Percentiles rank a stretch among this genome's conserved stretches.
These are phyloP conservation scores for Kwoniella dejecticola DNA, from an alignment of 768 basidiomycete species.

Conservation along the genomic window DNA sequence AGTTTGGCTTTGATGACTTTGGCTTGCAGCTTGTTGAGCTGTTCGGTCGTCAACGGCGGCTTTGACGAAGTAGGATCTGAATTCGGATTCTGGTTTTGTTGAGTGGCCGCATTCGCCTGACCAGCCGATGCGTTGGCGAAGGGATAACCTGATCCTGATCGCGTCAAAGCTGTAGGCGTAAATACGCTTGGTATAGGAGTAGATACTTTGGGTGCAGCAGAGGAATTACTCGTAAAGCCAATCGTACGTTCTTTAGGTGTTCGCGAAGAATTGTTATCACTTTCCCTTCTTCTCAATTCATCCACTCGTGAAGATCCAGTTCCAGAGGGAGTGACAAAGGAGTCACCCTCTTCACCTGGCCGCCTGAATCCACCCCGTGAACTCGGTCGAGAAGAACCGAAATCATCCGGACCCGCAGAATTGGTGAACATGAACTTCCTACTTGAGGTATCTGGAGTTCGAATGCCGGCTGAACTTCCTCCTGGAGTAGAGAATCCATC, in stretches of 20 bases:
- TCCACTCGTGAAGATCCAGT: too few relatives aligned
- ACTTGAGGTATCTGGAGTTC: constrained; percentile 54
- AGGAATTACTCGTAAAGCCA: constrained; percentile 15
- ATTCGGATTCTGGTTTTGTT: constrained; percentile 10
- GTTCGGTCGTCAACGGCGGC: constrained; percentile 57
- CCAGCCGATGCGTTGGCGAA: too few relatives aligned
- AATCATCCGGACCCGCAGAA: constrained; percentile 29
- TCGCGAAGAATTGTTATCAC: constrained; percentile 19
- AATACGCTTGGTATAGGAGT: constrained; percentile 91
- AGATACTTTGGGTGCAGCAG: constrained; percentile 37
- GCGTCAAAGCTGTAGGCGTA: constrained; percentile 62
- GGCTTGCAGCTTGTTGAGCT: constrained; percentile 88
- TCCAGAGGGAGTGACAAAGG: constrained; percentile 14
- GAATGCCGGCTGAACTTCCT: constrained; percentile 46
- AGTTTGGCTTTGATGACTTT: constrained; percentile 88
- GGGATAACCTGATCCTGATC: constrained; percentile 36
- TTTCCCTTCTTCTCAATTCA: constrained; percentile 35
- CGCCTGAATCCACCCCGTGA: constrained; percentile 86
- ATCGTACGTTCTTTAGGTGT: constrained; percentile 5
- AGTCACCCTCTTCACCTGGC: constrained; percentile 62
- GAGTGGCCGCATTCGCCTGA: background rate
- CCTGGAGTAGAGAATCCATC: constrained; percentile 51
- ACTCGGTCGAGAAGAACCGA: constrained; percentile 62
- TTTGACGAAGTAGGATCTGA: constrained; percentile 36
- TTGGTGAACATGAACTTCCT: constrained; percentile 57